These are phyloP conservation scores for Aphanomyces cochlioides DNA, from an alignment of 352 stramenopile species.

Conservation along the genomic window DNA sequence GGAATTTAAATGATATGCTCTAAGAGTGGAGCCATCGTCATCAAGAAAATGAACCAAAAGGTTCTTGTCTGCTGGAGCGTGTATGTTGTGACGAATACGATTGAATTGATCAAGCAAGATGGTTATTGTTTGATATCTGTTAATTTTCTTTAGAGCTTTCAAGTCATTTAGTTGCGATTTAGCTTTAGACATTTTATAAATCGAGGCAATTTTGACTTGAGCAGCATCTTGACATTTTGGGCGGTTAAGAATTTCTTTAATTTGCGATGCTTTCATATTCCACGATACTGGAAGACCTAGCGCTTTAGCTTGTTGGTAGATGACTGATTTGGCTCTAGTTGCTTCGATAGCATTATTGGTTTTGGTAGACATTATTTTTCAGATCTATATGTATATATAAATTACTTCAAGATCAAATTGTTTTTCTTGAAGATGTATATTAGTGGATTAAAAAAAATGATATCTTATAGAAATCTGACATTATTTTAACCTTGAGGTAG, in stretches of 20 bases:
- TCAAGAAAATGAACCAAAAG: constrained; percentile 34
- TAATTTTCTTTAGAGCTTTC: constrained; percentile 31
- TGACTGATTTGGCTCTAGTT: no score
- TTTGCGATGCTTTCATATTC: no score
- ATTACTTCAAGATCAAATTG: no score
- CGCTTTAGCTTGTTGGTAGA: no score
- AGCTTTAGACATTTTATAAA: constrained; percentile 23
- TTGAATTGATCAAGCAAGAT: constrained; percentile 33
- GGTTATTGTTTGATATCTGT: constrained; percentile 28
- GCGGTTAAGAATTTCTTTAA: neutral
- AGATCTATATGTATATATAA: no score
- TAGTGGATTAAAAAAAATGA: no score
- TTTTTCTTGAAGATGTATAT: no score
- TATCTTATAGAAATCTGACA: no score
- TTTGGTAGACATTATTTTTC: no score
- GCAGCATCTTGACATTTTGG: constrained; percentile 8
- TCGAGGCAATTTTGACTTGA: constrained; percentile 25
- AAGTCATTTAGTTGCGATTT: constrained; percentile 24
- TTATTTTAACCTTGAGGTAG: no score
- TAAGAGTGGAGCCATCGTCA: constrained; percentile 30
- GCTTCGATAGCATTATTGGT: no score
- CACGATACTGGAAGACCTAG: no score
- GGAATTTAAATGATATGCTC: constrained; percentile 34
- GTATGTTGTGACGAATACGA: constrained; percentile 33
- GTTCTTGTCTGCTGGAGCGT: constrained; percentile 33